A percentile compares a stretch with the other conserved stretches of the same genome.
phyloP scores from a whole-genome alignment of 805 yeast species.

The Kazachstania bromeliacearum region DNA sequence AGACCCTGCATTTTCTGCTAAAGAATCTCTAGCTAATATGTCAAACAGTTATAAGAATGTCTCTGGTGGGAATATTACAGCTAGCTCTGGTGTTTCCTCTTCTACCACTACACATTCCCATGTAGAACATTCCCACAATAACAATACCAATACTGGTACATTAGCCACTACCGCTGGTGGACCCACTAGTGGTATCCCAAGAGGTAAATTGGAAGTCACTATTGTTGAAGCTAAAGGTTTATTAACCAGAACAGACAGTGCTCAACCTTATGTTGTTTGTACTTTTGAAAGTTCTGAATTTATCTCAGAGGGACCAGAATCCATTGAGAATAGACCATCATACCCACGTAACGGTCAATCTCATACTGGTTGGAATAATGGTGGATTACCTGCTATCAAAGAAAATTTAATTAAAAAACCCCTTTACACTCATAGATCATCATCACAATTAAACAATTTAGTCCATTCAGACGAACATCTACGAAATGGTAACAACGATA shows the following conservation, averaged over 20 bases:
- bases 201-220: conserved; percentile 74
- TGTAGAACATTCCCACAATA: neutral
- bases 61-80: neutral
- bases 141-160: neutral
- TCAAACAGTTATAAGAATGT: conserved; percentile 3
- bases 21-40: conserved; percentile 7
- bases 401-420: conserved; percentile 30
- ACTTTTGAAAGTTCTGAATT: conserved; percentile 87
- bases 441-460: conserved; percentile 33
- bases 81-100: neutral
- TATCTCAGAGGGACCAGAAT: conserved; percentile 70
- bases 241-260: conserved; percentile 40
- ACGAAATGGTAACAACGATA: conserved; percentile 2
- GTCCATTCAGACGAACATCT: neutral
- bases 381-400: conserved; percentile 16
- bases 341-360: conserved; percentile 9
- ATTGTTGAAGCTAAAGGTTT: conserved; percentile 74
- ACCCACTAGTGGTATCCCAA: conserved; percentile 36
- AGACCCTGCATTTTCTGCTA: conserved; percentile 5
- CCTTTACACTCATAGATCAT: conserved; percentile 36
- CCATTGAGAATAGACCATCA: conserved; percentile 27
- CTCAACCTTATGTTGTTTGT: conserved; percentile 84
- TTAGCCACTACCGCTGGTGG: conserved; percentile 2
- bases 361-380: conserved; percentile 5
- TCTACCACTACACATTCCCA: neutral